These are phyloP conservation scores for Mycosphaerella sp. DNA, from an alignment of 2,329 filamentous ascomycete species.

Conservation along the genomic window DNA sequence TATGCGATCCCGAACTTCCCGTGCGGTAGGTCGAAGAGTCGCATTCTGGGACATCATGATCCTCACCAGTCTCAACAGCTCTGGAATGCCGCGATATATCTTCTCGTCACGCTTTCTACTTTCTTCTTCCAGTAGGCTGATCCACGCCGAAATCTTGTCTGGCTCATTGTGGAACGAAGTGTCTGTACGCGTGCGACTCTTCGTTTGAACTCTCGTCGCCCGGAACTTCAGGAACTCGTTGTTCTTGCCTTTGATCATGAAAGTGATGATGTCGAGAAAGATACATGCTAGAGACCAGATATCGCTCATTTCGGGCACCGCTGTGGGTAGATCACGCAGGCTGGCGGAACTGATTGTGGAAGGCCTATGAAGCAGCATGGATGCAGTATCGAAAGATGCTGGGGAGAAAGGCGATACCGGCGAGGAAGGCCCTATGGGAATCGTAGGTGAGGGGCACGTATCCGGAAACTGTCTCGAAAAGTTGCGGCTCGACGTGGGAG, in stretches of 20 bases:
- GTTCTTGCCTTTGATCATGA: slow-evolving; percentile 61
- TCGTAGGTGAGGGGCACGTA: slow-evolving; percentile 15
- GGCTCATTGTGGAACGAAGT: slow-evolving; percentile 68
- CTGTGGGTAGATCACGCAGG: slow-evolving; percentile 37
- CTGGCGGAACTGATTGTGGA: slow-evolving; percentile 40
- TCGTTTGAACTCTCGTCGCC: slow-evolving; percentile 49
- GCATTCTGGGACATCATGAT: slow-evolving; percentile 41
- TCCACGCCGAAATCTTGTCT: slow-evolving; percentile 63
- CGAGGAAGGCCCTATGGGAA: slow-evolving; percentile 6
- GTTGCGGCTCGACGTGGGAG: slow-evolving; percentile 24
- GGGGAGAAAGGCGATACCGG: slow-evolving; percentile 9
- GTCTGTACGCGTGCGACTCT: slow-evolving; percentile 42
- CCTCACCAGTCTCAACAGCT: slow-evolving; percentile 38
- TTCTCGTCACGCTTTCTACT: slow-evolving; percentile 21
- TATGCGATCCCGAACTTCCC: slow-evolving; percentile 38
- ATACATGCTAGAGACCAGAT: slow-evolving; percentile 69
- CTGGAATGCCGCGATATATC: slow-evolving; percentile 38
- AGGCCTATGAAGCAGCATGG: slow-evolving; percentile 21
- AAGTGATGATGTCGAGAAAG: slow-evolving; percentile 64
- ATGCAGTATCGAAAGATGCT: slow-evolving; percentile 10
- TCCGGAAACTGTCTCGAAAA: slow-evolving; percentile 22
- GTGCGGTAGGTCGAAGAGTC: slow-evolving; percentile 37
- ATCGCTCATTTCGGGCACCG: slow-evolving; percentile 49
- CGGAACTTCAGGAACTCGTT: slow-evolving; percentile 62
- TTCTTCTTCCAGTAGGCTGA: slow-evolving; percentile 43